Base-by-base conservation (phyloP, 2,329 filamentous ascomycete genomes). In the Verticillium nonalfalfae region DNA sequence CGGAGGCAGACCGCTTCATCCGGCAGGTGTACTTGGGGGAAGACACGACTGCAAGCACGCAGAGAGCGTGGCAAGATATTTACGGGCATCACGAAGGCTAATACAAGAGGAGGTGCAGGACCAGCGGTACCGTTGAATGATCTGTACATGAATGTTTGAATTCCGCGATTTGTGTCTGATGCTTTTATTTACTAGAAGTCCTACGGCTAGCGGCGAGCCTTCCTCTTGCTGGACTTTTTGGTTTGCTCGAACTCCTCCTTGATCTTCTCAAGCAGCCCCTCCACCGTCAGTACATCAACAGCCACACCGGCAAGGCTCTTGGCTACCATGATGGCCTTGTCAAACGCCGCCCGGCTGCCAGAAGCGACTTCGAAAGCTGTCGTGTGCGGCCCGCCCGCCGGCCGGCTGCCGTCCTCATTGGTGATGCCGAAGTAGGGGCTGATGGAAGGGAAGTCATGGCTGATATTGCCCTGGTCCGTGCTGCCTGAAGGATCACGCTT, bases 321-420 rank as follows among this genome's bases (percentile, higher is more conserved):
- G 0, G 75, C 80, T 0, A 78, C 79, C 58, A 76, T 73, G 31
- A 83, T 65, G 0, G 79, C 75, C 55, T 77, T 74, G 34, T 77
- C 69, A 60, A 82, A 83, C 0, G 80, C 79, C 15, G 75, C 74
- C 31, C 71, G 73, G 0, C 79, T 84, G 4, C 81, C 81, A 0
- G 81, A 77, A 0, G 82, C 79, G 3, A 73, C 70, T 9, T 81
- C 79, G 65, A 84, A 87, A 0, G 79, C 77, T 0, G 79, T 77
- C 7, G 78, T 87, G 62, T 84, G 84, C 18, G 83, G 82, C 0
- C 80, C 79, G 5, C 61, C 61, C 4, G 59, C 14, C 7, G 62
- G 61, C 4, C 45, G 50, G n/a, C 57, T 65, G 26, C 68, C 69
- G 31, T 71, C 67, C 15, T 65, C 68, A 40, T 58, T 68, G 0